Base-by-base conservation (phyloP, 2,329 filamentous ascomycete species). In the Hypoxylon rubiginosum region DNA sequence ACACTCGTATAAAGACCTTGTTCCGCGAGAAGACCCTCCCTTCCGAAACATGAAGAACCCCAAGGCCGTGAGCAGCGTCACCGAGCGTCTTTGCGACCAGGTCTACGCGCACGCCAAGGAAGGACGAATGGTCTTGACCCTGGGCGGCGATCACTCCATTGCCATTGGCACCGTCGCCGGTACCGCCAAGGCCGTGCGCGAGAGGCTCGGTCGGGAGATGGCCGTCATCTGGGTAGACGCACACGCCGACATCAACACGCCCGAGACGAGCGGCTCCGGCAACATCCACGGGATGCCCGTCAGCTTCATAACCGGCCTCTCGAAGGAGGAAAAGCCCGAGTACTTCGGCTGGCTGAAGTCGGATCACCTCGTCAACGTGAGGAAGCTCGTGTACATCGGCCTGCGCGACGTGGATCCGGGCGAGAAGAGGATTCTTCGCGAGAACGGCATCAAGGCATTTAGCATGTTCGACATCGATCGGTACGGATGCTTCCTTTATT, bases 211-310 rank as follows among this genome's bases (percentile, higher is more conserved):
- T 48, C 86, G 91, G 60, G 95, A 98, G 74, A 90, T 97, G 68
- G 96, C 94, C 11, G 93, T 99, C 62, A 97, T 99, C 79, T 99
- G 96, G 96, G 96, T 99, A 32, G 96, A 99, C 80, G 96, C 96
- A 26, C 96, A 99, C 80, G 91, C 95, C 58, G 96, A 99, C 80
- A 97, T 99, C 84, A 99, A 99, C 83, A 94, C 92, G 1, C 96
- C 95, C 57, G 94, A 98, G 86, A 91, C 89, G 51, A 95, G 91
- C 71, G 92, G 87, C 45, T 96, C 92, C 72, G 96, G 96, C 34
- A 98, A 98, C 81, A 92, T 99, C 69, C 96, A 99, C 82, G 96
- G 96, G 73, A 99, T 99, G 96, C 96, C 96, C 2, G 92, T 98
- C 39, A 89, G 93, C 3, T 99, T 98, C 81, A 80, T 97, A 71